These are phyloP conservation scores for Talaromyces proteolyticus DNA, from an alignment of 495 filamentous ascomycete genomes.

Conservation along the genomic window DNA sequence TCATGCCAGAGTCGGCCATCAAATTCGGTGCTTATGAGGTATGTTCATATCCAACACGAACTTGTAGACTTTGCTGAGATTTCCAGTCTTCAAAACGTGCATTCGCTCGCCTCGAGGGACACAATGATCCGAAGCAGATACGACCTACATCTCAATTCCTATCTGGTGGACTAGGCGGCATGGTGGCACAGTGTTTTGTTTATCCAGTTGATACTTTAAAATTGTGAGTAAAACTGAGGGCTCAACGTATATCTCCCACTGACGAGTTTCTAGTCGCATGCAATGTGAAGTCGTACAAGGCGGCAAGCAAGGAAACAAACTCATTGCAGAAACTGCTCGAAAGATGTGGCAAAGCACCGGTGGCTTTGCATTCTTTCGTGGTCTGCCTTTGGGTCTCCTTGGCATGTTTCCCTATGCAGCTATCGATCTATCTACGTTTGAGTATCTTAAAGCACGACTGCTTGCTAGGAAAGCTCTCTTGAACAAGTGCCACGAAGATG, in stretches of 20 bases:
- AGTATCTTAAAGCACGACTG: constrained; percentile 77
- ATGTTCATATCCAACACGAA: too few species aligned
- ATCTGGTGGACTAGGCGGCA: constrained; percentile 83
- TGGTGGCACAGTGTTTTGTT: constrained; percentile 92
- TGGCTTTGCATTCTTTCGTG: constrained; percentile 77
- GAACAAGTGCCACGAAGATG: constrained; percentile 71
- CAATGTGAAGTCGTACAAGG: constrained; percentile 90
- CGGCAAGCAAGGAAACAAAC: constrained; percentile 74
- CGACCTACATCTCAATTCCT: constrained; percentile 80
- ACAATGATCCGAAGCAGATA: constrained; percentile 73
- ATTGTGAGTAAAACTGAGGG: constrained; percentile 52
- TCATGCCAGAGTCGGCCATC: constrained; percentile 97
- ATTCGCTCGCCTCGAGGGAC: constrained; percentile 82
- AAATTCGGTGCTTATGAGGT: constrained; percentile 94
- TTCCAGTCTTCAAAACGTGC: constrained; percentile 77
- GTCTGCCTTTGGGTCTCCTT: constrained; percentile 82
- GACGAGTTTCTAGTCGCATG: constrained; percentile 55
- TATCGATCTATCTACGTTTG: constrained; percentile 93
- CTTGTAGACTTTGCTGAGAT: constrained; percentile 18
- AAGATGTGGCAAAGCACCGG: constrained; percentile 80
- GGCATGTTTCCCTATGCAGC: constrained; percentile 98
- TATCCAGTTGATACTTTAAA: constrained; percentile 98
- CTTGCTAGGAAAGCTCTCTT: constrained; percentile 63
- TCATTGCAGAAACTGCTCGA: constrained; percentile 73
- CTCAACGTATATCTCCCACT: constrained; percentile 9